These are phyloP conservation scores for Penicillium diatomitis DNA, from an alignment of 495 filamentous ascomycete genomes.

Conservation along the genomic window DNA sequence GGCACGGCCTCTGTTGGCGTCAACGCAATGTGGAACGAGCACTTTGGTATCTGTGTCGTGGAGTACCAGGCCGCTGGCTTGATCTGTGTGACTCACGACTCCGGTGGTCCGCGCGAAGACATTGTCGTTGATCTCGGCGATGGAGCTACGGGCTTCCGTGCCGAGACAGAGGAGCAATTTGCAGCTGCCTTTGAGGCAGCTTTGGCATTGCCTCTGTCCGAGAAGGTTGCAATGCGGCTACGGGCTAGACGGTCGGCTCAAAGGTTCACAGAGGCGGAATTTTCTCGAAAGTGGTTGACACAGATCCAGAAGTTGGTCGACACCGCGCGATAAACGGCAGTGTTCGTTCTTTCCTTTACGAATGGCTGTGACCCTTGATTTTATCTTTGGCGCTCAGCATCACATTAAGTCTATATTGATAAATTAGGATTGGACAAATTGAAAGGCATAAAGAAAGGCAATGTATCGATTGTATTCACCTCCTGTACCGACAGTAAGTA, in stretches of 20 bases:
- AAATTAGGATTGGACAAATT: too few relatives aligned
- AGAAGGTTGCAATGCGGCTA: slow-evolving; percentile 60
- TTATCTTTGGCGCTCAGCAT: too few relatives aligned
- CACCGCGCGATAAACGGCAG: slow-evolving; percentile 10
- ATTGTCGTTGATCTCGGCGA: slow-evolving; percentile 78
- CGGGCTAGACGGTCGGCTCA: slow-evolving; percentile 66
- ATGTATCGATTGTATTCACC: too few relatives aligned
- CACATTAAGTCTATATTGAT: too few relatives aligned
- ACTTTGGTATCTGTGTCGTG: slow-evolving; percentile 96
- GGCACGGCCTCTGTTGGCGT: slow-evolving; percentile 68
- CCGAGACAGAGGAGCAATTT: slow-evolving; percentile 65
- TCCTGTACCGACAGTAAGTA: too few relatives aligned
- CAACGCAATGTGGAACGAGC: slow-evolving; percentile 99
- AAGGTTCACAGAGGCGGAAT: slow-evolving; percentile 82
- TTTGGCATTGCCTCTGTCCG: slow-evolving; percentile 53
- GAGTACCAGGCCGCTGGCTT: slow-evolving; percentile 96
- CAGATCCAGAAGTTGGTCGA: slow-evolving; percentile 63
- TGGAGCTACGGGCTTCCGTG: slow-evolving; percentile 76
- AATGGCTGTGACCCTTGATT: neutral
- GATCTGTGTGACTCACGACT: slow-evolving; percentile 83
- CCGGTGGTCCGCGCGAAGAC: slow-evolving; percentile 83
- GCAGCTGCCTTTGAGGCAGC: slow-evolving; percentile 70
- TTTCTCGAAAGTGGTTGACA: slow-evolving; percentile 62
- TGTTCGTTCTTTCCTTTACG: slow-evolving; percentile 3
- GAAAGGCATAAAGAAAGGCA: too few relatives aligned